Base-by-base conservation (phyloP, 257 asterid genomes). In the Jaltomata sinuosa region DNA sequence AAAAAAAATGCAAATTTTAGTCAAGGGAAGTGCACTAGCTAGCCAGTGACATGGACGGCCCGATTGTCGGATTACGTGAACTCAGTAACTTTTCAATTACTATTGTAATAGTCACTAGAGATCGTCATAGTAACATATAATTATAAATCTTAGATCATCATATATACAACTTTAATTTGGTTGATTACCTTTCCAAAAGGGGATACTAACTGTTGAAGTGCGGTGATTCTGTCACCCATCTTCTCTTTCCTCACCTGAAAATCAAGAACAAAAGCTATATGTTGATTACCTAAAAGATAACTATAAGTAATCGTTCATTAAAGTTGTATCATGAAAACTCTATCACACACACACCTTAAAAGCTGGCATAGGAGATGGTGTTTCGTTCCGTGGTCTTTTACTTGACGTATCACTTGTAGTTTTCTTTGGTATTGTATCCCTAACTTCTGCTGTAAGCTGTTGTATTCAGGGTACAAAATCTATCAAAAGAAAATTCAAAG, bases 241-340 rank as follows among this genome's bases (percentile, higher is more conserved):
- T 74, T 74, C 55, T 74, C 80, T 40, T 74, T 74, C 80, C 80
- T 74, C 29, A 74, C 80, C 80, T 74, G 80, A 34, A 65, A 27
- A 27, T 65, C 3, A 65, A 11, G 32, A 27, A 6, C 34, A 32
- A 65, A 65, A 32, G 14, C 74, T 25, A 65, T 25, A 65, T 36
- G 7, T 8, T 64, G 18, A 65, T 27, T 10, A 27, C 18, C 72
- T 2, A 62, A 62, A 62, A 40, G 8, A 40, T 7, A 40, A 40
- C 47, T 40, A 40, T 7, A 40, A 2, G 47, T 40, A 40, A 40
- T 7, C 50, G 50, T 45, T 45, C 50, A 2, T 47, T 47, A 12
- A 47, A 47, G 4, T 12, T 47, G 16, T 11, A 47, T 11, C 53
- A 47, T 47, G 7, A 65, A 29, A 65, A 29, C 16, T 22, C 76